Base-by-base conservation (phyloP, 306 rosid genomes). In the Cucumis melo region DNA sequence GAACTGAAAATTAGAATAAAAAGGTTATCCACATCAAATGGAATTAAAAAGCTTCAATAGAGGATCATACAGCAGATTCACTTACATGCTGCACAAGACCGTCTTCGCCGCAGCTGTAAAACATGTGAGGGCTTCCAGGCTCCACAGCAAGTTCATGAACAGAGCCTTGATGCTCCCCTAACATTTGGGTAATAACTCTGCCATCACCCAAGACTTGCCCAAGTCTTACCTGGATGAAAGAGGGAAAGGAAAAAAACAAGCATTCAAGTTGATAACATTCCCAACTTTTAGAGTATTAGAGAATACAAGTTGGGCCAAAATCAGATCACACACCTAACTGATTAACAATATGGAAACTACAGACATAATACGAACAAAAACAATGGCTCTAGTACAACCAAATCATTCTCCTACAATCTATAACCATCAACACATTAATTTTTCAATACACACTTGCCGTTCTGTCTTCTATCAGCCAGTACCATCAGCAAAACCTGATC, bases 41-140 rank as follows among this genome's bases (percentile, higher is more conserved):
- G 67, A 62, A 62, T 13, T 2, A 2, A 61, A 29, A 62, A 15
- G 38, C 67, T 14, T 32, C 67, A 27, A 27, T 6, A 14, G 38
- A 60, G 19, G 19, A 27, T 13, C 66, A 15, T 32, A 29, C 20
- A 15, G 67, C 84, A 75, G 67, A 87, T 80, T 55, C 55, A 82
- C 91, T 83, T 81, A 89, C 93, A 84, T 87, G 91, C 78, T 84
- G 93, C 59, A 85, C 23, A 78, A 77, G 76, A 76, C 93, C 91
- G 73, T 89, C 93, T 87, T 82, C 89, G 29, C 91, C 89, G 32
- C 87, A 75, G 67, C 93, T 89, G 74, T 89, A 89, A 54, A 89
- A 50, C 66, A 84, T 78, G 79, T 85, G 77, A 21, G 89, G 87
- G 78, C 86, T 87, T 79, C 89, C 91, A 44, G 89, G 91, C 91